Evolutionary conservation across 768 basidiomycete species (phyloP), one percentile per base, ranked within the genome.

Genomic region (Kwoniella dendrophila): DNA sequence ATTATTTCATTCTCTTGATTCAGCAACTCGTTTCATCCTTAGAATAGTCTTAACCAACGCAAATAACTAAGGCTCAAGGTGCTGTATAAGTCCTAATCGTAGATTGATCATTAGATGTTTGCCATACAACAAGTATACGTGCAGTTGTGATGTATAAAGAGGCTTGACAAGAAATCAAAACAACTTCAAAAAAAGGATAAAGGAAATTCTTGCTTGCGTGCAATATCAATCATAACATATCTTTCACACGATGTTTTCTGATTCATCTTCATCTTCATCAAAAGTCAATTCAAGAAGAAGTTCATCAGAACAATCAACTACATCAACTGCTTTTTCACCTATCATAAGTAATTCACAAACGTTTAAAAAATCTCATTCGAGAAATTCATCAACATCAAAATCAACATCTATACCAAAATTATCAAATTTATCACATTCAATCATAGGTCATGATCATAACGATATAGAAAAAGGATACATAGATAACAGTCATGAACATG

Each of bases 231-330:
- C 18, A 18, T 38, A 8, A 8, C 36, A 18, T 8, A 38, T 18
- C 36, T 8, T 18, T 8, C 8, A 8, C 8, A 43, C 7, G 18
- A 43, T 43, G 41, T 43, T 18, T 30, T 29, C 54, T 26, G 20
- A 27, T 47, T 45, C 26, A 20, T 20, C 40, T 12, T 56, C 41
- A 43, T 43, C 54, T n/a, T 43, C 54, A 27, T n/a, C 40, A 2
- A 40, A 38, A n/a, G 22, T 22, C 8, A 26, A 33, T 7, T 33
- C 55, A 27, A n/a, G 49, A 6, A 12, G 49, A 51, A 51, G 30
- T 34, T 51, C 49, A 33, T 51, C 49, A 29, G 49, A 51, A 6
- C 49, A 51, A 20, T 51, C 49, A 51, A 32, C 20, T 22, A 26
- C 49, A 32, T 51, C 49, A 14, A 51, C 49, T 10, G 27, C n/a